These are phyloP conservation scores for Phytopythium kandeliae DNA, from an alignment of 352 stramenopile species.

Conservation along the genomic window DNA sequence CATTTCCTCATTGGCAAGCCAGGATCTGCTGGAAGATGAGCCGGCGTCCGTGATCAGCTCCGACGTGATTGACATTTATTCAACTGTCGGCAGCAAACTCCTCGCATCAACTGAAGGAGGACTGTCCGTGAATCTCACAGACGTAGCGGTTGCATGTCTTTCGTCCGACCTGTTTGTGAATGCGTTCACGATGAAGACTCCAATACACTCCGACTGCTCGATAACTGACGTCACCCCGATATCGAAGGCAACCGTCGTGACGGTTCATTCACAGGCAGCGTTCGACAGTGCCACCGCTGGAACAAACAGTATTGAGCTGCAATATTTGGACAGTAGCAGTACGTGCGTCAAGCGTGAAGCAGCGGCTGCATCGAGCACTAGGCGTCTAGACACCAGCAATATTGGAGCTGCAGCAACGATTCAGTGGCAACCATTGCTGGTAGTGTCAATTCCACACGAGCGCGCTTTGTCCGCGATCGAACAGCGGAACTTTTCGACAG, in stretches of 20 bases:
- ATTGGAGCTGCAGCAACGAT: neutral
- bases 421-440: conserved; percentile 35
- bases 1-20: conserved; percentile 41
- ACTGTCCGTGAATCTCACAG: conserved; percentile 43
- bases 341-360: conserved; percentile 30
- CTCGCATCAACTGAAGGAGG: neutral
- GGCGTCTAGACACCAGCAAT: conserved; percentile 3
- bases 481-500: conserved; percentile 53
- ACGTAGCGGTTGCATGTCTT: conserved; percentile 34
- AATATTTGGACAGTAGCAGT: conserved; percentile 28
- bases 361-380: conserved; percentile 6
- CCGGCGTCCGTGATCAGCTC: conserved; percentile 20
- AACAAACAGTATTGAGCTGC: conserved; percentile 13
- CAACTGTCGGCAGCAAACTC: conserved; percentile 9
- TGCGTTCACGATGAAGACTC: conserved; percentile 27
- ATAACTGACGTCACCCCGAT: conserved; percentile 34
- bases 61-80: conserved; percentile 23
- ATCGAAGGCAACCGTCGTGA: conserved; percentile 36
- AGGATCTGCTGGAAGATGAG: conserved; percentile 39
- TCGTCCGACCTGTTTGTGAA: conserved; percentile 41
- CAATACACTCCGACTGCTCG: conserved; percentile 35
- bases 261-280: conserved; percentile 31
- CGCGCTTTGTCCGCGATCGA: conserved; percentile 36
- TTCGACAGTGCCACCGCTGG: conserved; percentile 13
- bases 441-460: conserved; percentile 41